These are phyloP conservation scores for Eucalyptus pauciflora DNA, from an alignment of 345 rosid genomes.

Conservation along the genomic window DNA sequence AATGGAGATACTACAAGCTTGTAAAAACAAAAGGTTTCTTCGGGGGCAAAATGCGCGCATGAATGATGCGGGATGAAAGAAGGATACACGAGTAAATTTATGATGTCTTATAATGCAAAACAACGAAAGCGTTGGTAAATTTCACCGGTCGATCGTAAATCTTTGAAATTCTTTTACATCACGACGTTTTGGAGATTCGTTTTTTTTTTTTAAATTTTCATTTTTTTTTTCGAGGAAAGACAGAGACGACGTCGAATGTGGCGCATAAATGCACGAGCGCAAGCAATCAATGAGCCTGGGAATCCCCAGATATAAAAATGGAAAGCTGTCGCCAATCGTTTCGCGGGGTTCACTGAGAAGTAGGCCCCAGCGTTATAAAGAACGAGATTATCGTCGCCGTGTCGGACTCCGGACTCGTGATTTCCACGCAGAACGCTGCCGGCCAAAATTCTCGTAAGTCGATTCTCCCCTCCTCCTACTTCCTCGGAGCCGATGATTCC, in stretches of 20 bases:
- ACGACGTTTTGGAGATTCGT: not conserved
- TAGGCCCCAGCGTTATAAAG: not conserved
- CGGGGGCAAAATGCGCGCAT: not conserved
- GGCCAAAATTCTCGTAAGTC: constrained; percentile 6
- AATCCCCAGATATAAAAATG: not conserved
- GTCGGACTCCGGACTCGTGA: constrained; percentile 28
- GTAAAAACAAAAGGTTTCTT: not conserved
- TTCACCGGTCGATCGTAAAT: not conserved
- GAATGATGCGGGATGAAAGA: not conserved
- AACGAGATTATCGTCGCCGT: constrained; percentile 15
- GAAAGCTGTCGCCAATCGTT: not conserved
- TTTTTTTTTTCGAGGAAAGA: not conserved
- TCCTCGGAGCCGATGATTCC: not conserved
- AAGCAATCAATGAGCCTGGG: not conserved
- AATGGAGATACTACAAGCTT: not conserved
- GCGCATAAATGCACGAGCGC: not conserved
- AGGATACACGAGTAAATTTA: too few relatives aligned
- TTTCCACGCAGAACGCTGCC: not conserved
- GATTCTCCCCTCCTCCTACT: not conserved
- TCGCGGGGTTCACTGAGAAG: not conserved
- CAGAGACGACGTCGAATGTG: not conserved
- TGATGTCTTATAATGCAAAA: too few relatives aligned
- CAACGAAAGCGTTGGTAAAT: not conserved
- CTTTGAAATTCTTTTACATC: not conserved
- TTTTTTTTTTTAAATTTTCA: not conserved